A percentile compares a stretch with the other conserved stretches of the same genome.
phyloP scores from a whole-genome alignment of 1,139 yeast genomes.

The Pichia sorboxylosa region DNA sequence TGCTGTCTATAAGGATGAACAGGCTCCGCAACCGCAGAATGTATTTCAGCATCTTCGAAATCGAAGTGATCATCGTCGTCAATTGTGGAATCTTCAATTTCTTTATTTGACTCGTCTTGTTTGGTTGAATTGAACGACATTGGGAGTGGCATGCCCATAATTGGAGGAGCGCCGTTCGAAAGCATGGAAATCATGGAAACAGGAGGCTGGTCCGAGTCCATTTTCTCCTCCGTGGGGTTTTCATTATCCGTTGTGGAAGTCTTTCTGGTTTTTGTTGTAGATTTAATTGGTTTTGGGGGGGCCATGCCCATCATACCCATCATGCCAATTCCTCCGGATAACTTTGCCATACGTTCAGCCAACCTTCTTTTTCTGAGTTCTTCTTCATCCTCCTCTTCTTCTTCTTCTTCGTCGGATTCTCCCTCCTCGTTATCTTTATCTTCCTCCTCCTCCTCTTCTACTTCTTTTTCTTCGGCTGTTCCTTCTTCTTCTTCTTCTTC shows the following conservation, averaged over 20 bases:
- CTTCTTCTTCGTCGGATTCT: slow-evolving; percentile 25
- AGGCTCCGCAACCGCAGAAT: background rate
- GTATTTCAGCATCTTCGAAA: background rate
- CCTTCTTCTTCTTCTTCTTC: slow-evolving; percentile 9
- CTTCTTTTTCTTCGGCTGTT: slow-evolving; percentile 29
- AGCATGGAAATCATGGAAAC: slow-evolving; percentile 14
- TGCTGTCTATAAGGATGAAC: slow-evolving; percentile 3
- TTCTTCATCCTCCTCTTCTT: slow-evolving; percentile 46
- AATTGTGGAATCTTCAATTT: slow-evolving; percentile 1
- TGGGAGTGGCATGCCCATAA: slow-evolving; percentile 21
- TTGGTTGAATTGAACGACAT: too few species aligned
- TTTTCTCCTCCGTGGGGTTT: too few species aligned
- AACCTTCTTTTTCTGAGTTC: slow-evolving; percentile 69
- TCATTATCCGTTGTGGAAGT: too few species aligned
- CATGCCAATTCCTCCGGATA: slow-evolving; percentile 88
- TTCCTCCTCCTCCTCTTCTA: slow-evolving; percentile 32
- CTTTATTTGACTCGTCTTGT: background rate
- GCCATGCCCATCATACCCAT: slow-evolving; percentile 67
- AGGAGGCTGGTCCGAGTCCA: too few species aligned
- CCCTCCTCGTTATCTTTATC: slow-evolving; percentile 24
- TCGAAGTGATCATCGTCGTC: slow-evolving; percentile 4
- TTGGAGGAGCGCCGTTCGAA: slow-evolving; percentile 4
- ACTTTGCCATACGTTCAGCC: slow-evolving; percentile 90
- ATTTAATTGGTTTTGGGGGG: slow-evolving; percentile 19
- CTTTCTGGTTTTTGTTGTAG: slow-evolving; percentile 11